Conservation (phyloP, 345 rosid species). For the Sapria himalayana region DNA sequence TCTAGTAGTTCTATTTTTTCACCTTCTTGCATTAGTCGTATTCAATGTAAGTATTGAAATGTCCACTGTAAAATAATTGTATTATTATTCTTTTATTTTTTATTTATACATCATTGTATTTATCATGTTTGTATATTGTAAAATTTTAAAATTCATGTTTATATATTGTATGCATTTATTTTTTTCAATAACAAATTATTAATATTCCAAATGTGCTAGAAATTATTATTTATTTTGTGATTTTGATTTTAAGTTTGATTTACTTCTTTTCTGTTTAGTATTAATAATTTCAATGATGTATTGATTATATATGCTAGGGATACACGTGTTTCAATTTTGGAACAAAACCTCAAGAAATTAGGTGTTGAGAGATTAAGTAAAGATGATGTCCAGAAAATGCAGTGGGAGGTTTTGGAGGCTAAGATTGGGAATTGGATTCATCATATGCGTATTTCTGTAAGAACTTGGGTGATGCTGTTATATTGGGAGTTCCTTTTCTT, state of each 20-base stretch:
- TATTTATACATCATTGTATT: too few species aligned
- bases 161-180: too few species aligned
- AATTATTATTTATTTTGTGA: too few species aligned
- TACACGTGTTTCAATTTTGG: conserved; percentile 67
- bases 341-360: conserved; percentile 67
- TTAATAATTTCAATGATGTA: background rate
- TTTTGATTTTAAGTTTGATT: background rate
- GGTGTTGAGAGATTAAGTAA: conserved; percentile 91
- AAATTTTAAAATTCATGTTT: too few species aligned
- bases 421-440: conserved; percentile 96
- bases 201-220: too few species aligned
- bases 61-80: too few species aligned
- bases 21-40: too few species aligned
- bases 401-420: conserved; percentile 93
- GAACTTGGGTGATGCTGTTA: conserved; percentile 9
- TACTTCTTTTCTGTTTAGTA: conserved; percentile 1
- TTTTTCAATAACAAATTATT: too few species aligned
- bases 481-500: background rate
- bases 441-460: conserved; percentile 83
- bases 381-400: conserved; percentile 96
- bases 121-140: too few species aligned
- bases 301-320: conserved; percentile 27
- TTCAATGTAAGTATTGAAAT: too few species aligned
- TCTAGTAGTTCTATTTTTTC: too few species aligned
- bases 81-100: too few species aligned